Evolutionary conservation across 2,329 filamentous ascomycete species (phyloP).

Genomic region (Alternaria postmessia): DNA sequence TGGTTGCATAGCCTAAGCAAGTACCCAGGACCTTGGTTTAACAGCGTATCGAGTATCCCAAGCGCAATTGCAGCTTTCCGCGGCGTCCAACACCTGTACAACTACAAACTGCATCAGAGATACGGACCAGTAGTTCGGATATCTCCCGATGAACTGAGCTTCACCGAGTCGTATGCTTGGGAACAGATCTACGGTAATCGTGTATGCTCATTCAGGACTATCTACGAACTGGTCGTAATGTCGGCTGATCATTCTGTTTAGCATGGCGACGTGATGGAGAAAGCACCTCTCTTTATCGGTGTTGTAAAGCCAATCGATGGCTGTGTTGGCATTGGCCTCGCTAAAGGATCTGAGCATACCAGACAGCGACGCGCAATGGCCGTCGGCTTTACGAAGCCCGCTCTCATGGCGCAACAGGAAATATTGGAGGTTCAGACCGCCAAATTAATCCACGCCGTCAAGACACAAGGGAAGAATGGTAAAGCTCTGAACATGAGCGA

Average conservation of each 20-base stretch:
- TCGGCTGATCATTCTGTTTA: not conserved
- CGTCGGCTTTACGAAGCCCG: not conserved
- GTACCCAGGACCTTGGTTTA: constrained; percentile 1
- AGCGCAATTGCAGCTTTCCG: not conserved
- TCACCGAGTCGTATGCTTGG: not conserved
- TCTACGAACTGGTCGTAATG: not conserved
- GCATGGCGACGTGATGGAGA: constrained; percentile 1
- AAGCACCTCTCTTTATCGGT: not conserved
- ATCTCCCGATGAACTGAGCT: not conserved
- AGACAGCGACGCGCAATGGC: constrained; percentile 7
- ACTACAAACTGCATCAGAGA: constrained; percentile 1
- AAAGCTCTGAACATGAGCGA: not conserved
- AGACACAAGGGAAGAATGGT: not conserved
- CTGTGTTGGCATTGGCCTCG: constrained; percentile 1
- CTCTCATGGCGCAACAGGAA: not conserved
- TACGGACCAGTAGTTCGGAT: constrained; percentile 1
- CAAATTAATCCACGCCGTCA: not conserved
- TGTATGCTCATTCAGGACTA: not conserved
- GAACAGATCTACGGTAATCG: constrained; percentile 1
- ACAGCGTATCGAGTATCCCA: not conserved
- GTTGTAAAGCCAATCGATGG: not conserved
- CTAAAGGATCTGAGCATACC: not conserved
- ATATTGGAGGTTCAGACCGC: not conserved
- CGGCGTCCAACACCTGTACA: constrained; percentile 1
- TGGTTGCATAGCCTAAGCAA: not conserved